These are phyloP conservation scores for Intubia oerlemansii DNA, from an alignment of 2,329 filamentous ascomycete genomes.

Conservation along the genomic window DNA sequence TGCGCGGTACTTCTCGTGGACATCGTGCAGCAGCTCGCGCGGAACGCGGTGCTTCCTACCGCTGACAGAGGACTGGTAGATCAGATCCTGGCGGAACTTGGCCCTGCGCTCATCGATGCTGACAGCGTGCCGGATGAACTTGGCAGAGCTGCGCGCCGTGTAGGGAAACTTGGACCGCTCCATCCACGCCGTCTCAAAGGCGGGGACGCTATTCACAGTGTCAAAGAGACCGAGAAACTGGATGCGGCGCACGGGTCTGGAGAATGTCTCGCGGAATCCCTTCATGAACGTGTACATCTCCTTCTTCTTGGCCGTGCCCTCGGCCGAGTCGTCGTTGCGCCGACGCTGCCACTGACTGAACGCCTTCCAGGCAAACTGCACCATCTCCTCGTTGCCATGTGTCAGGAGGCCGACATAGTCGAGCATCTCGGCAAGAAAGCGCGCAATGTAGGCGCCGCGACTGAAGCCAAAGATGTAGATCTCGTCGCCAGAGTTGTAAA, in stretches of 20 bases:
- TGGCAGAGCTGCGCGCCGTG: slow-evolving; percentile 33
- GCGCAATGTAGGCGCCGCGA: slow-evolving; percentile 50
- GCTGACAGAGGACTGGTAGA: slow-evolving; percentile 25
- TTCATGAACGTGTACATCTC: slow-evolving; percentile 56
- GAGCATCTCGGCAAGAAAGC: slow-evolving; percentile 65
- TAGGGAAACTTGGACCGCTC: slow-evolving; percentile 58
- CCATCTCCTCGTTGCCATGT: slow-evolving; percentile 71
- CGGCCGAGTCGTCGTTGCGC: slow-evolving; percentile 13
- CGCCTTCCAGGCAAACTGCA: slow-evolving; percentile 65
- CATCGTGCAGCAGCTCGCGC: slow-evolving; percentile 10
- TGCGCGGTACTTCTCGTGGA: slow-evolving; percentile 17
- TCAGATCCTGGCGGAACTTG: slow-evolving; percentile 50
- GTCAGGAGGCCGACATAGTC: slow-evolving; percentile 62
- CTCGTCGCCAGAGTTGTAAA: slow-evolving; percentile 40
- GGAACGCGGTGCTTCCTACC: slow-evolving; percentile 7
- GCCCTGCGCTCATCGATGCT: slow-evolving; percentile 50
- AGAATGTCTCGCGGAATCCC: slow-evolving; percentile 63
- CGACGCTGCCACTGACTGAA: slow-evolving; percentile 54
- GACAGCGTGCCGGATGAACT: slow-evolving; percentile 46
- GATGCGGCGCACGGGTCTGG: slow-evolving; percentile 50
- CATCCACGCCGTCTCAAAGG: slow-evolving; percentile 61
- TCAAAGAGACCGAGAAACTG: slow-evolving; percentile 64
- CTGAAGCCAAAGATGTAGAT: slow-evolving; percentile 60
- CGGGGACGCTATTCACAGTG: slow-evolving; percentile 60
- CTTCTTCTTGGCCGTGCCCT: slow-evolving; percentile 18